Evolutionary conservation across 2,329 filamentous ascomycete species (phyloP).

Genomic region (Calonectria pseudoturangicola): DNA sequence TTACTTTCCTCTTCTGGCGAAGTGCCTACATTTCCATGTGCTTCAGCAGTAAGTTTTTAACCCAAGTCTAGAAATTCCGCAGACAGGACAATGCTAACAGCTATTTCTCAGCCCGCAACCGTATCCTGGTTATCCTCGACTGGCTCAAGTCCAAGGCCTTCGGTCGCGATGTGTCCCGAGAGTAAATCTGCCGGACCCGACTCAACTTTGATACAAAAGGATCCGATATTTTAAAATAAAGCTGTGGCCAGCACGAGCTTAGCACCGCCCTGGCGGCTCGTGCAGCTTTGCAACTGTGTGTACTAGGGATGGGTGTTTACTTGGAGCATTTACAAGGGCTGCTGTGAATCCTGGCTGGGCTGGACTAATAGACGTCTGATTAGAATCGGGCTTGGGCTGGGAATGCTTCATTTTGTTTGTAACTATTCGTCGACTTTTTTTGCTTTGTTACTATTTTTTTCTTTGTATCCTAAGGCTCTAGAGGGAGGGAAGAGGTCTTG

Average conservation of each 20-base stretch:
- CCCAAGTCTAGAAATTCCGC: background rate
- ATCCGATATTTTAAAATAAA: constrained; percentile 52
- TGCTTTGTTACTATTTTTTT: constrained; percentile 46
- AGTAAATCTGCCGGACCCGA: constrained; percentile 68
- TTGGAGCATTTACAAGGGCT: constrained; percentile 55
- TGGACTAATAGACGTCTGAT: constrained; percentile 57
- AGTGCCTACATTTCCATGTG: constrained; percentile 99
- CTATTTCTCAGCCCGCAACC: constrained; percentile 83
- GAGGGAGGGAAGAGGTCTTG: constrained; percentile 43
- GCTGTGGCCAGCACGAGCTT: constrained; percentile 40
- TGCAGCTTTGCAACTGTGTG: constrained; percentile 49
- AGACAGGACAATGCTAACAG: constrained; percentile 40
- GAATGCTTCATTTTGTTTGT: constrained; percentile 48
- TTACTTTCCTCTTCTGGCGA: constrained; percentile 99
- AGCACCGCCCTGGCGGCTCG: constrained; percentile 37
- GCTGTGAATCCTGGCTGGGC: constrained; percentile 51
- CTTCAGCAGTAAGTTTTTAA: constrained; percentile 90
- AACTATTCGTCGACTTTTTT: constrained; percentile 48
- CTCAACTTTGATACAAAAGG: constrained; percentile 48
- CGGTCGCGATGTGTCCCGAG: constrained; percentile 93
- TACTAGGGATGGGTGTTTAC: constrained; percentile 55
- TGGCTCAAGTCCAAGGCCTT: constrained; percentile 99
- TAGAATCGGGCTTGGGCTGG: constrained; percentile 53
- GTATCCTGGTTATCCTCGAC: constrained; percentile 92
- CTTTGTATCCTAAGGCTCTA: constrained; percentile 50